A percentile compares a stretch with the other conserved stretches of the same genome.
These are phyloP conservation scores for Penicillium aurantiogriseum DNA, from an alignment of 2,329 filamentous ascomycete genomes.

Conservation along the genomic window DNA sequence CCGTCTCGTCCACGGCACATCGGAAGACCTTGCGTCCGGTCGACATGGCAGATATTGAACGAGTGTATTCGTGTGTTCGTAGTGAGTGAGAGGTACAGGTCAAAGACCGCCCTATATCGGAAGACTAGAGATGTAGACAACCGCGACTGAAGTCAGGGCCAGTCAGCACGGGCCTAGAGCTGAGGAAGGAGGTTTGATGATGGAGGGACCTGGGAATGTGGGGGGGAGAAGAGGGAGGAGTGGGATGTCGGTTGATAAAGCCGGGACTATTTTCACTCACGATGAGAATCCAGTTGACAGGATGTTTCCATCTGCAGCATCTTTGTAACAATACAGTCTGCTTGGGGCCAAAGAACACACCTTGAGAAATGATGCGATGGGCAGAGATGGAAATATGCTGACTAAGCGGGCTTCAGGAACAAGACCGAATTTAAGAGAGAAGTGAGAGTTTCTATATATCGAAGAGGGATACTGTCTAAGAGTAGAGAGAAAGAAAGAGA, in stretches of 20 bases:
- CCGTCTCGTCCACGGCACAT: slow-evolving; percentile 55
- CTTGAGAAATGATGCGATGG: slow-evolving; percentile 10
- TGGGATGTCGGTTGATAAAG: slow-evolving; percentile 5
- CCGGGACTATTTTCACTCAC: slow-evolving; percentile 25
- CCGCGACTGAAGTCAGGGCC: slow-evolving; percentile 28
- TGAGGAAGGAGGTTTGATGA: slow-evolving; percentile 30
- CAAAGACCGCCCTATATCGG: slow-evolving; percentile 29
- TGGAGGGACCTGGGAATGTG: slow-evolving; percentile 34
- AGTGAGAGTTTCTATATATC: slow-evolving; percentile 5
- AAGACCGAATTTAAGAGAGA: neutral
- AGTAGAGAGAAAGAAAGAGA: neutral
- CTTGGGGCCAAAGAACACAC: slow-evolving; percentile 1
- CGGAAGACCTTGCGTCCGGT: slow-evolving; percentile 48
- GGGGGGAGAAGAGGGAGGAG: slow-evolving; percentile 11
- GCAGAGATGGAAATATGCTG: slow-evolving; percentile 1
- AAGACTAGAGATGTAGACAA: slow-evolving; percentile 29
- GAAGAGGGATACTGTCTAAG: slow-evolving; percentile 3
- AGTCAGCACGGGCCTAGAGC: slow-evolving; percentile 23
- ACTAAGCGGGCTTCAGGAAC: slow-evolving; percentile 4
- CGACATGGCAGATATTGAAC: slow-evolving; percentile 35
- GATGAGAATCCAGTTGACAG: slow-evolving; percentile 26
- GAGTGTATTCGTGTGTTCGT: slow-evolving; percentile 6
- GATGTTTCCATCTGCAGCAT: slow-evolving; percentile 33
- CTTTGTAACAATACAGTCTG: slow-evolving; percentile 20
- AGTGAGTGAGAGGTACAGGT: slow-evolving; percentile 13